A percentile compares a stretch with the other conserved stretches of the same genome.
These are phyloP conservation scores for Xylaria sp. DNA, from an alignment of 2,329 filamentous ascomycete genomes.

Conservation along the genomic window DNA sequence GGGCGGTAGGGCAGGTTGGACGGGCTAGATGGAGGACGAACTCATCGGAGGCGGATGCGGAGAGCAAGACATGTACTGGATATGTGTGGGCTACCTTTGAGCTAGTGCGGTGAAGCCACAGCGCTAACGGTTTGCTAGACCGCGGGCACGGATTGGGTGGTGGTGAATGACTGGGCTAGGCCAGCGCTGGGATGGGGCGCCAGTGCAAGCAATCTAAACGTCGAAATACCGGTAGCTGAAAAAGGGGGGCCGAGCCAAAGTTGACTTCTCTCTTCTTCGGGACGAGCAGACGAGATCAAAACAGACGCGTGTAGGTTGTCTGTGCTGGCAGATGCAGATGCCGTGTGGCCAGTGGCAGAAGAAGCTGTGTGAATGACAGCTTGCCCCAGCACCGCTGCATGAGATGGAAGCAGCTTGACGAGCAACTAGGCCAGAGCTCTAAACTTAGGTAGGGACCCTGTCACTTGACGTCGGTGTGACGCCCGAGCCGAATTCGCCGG, in stretches of 20 bases:
- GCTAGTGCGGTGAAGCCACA: constrained; percentile 25
- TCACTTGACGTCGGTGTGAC: constrained; percentile 36
- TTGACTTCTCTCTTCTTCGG: not conserved
- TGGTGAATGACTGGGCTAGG: constrained; percentile 7
- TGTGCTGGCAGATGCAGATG: not conserved
- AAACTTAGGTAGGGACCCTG: not conserved
- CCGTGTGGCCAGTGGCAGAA: not conserved
- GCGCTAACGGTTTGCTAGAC: constrained; percentile 24
- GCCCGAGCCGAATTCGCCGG: constrained; percentile 26
- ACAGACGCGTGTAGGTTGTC: not conserved
- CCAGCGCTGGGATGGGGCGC: not conserved
- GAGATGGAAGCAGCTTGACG: not conserved
- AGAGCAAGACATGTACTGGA: constrained; percentile 20
- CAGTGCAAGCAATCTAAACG: not conserved
- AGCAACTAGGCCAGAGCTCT: not conserved
- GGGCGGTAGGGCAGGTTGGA: not conserved
- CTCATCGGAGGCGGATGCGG: constrained; percentile 9
- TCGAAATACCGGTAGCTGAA: not conserved
- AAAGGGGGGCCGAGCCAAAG: not conserved
- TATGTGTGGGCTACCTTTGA: constrained; percentile 19
- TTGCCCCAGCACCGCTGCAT: constrained; percentile 14
- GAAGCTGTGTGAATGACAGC: not conserved
- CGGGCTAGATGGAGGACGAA: not conserved
- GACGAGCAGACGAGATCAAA: not conserved
- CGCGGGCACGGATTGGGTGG: constrained; percentile 8